These are phyloP conservation scores for Penicillium alfredii DNA, from an alignment of 495 filamentous ascomycete species.

Conservation along the genomic window DNA sequence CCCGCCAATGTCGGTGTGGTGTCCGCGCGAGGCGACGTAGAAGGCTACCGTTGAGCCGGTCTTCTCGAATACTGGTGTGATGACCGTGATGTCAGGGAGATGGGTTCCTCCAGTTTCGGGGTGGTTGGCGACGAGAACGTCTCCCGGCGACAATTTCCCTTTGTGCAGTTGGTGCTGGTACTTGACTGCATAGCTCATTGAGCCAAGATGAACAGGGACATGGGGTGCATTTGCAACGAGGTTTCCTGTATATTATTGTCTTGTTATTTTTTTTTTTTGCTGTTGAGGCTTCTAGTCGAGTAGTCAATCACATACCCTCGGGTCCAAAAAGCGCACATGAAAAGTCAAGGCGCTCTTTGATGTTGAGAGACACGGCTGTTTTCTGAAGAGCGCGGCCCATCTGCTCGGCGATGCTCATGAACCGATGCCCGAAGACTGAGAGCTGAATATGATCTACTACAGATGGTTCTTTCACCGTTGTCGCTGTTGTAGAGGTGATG, in stretches of 20 bases:
- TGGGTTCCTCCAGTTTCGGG: slow-evolving; percentile 79
- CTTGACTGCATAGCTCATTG: slow-evolving; percentile 83
- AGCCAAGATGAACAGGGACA: slow-evolving; percentile 74
- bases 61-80: slow-evolving; percentile 72
- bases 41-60: slow-evolving; percentile 63
- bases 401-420: slow-evolving; percentile 94
- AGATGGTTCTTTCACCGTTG: slow-evolving; percentile 38
- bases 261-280: no score
- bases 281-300: no score
- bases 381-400: slow-evolving; percentile 89
- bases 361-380: slow-evolving; percentile 85
- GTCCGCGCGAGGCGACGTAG: slow-evolving; percentile 81
- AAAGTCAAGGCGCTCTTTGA: slow-evolving; percentile 88
- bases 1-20: slow-evolving; percentile 80
- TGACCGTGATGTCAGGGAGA: slow-evolving; percentile 81
- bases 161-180: slow-evolving; percentile 80
- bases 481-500: slow-evolving; percentile 64
- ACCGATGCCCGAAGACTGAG: slow-evolving; percentile 83
- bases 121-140: slow-evolving; percentile 85
- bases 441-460: slow-evolving; percentile 69
- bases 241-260: slow-evolving; percentile 52
- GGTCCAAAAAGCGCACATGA: slow-evolving; percentile 73
- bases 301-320: slow-evolving; percentile 51
- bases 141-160: slow-evolving; percentile 71
- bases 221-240: slow-evolving; percentile 84